Evolutionary conservation across 140 eudicot genomes (phyloP), one percentile per base, ranked within the genome.

Genomic region (Anethum foeniculum): DNA sequence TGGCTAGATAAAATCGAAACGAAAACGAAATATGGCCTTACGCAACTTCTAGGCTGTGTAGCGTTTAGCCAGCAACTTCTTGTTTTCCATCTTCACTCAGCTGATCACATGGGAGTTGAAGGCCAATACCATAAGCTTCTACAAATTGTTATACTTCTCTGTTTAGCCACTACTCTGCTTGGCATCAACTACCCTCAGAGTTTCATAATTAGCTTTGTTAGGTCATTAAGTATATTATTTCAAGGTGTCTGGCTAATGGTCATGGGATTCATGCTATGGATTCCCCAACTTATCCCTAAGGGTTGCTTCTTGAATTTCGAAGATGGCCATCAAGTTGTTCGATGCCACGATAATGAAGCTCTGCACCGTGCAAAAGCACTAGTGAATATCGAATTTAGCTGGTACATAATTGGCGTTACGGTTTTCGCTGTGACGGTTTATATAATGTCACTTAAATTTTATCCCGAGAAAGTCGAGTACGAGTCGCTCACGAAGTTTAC

Each of bases 101-200:
- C 79, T 75, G 79, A 75, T 49, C 79, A 75, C 19, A 75, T 75
- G 79, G 79, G 79, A n/a, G 79, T 75, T 48, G 79, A 75, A 75
- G 79, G 79, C 23, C 79, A 75, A 30, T 75, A 75, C 60, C 79
- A 75, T 34, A 46, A 46, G 27, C 79, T 75, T 18, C 79, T 75
- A 28, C 79, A 75, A 7, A 75, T 75, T 28, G 44, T 75, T 14
- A 15, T 75, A 75, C 28, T 75, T 7, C 16, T 75, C 0, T 13
- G 36, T 16, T 28, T 75, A 16, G 4, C 43, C 79, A 75, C 79
- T 0, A 47, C 79, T 75, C 23, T 75, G 16, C 36, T 75, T 12
- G 41, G 43, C 3, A 75, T 75, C 7, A 75, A 48, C 54, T 47
- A 75, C 27, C 64, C 79, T 46, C 19, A 75, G 4, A 75, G 79